Evolutionary conservation across 371 early-diverging fungal species (phyloP).

Genomic region (Nematocida ausubeli): DNA sequence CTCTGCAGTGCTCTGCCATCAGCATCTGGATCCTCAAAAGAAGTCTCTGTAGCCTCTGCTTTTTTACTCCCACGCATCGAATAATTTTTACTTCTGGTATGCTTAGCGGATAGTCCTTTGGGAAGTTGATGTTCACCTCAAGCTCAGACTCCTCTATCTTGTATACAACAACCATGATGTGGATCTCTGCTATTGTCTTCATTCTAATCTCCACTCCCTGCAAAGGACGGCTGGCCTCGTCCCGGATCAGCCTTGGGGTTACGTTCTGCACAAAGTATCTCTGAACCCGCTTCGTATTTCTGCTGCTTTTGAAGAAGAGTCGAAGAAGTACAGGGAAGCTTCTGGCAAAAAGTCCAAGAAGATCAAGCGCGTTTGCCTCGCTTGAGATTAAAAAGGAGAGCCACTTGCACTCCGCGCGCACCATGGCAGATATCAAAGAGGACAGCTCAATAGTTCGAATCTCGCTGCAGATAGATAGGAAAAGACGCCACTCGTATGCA

Average conservation of each 20-base stretch:
- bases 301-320: constrained; percentile 43
- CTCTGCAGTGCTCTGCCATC: constrained; percentile 56
- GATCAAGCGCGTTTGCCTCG: constrained; percentile 17
- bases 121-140: constrained; percentile 54
- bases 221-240: constrained; percentile 37
- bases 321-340: constrained; percentile 33
- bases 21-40: constrained; percentile 55
- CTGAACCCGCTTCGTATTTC: constrained; percentile 1
- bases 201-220: constrained; percentile 36
- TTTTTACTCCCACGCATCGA: constrained; percentile 38
- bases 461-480: constrained; percentile 48
- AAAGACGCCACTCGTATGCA: constrained; percentile 44
- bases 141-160: constrained; percentile 50
- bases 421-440: constrained; percentile 43
- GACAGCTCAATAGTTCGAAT: constrained; percentile 24
- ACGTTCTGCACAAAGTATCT: constrained; percentile 10
- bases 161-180: constrained; percentile 41
- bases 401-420: constrained; percentile 38
- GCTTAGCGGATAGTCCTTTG: constrained; percentile 45
- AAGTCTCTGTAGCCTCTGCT: constrained; percentile 44
- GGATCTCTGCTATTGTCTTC: constrained; percentile 36
- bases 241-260: constrained; percentile 17
- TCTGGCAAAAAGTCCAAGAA: constrained; percentile 48
- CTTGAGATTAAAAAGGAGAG: constrained; percentile 26
- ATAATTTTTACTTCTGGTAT: constrained; percentile 24